Percentiles rank a stretch among this genome's conserved stretches.
Conservation (phyloP, 371 early-diverging fungal species). For the Mycotypha africana region DNA sequence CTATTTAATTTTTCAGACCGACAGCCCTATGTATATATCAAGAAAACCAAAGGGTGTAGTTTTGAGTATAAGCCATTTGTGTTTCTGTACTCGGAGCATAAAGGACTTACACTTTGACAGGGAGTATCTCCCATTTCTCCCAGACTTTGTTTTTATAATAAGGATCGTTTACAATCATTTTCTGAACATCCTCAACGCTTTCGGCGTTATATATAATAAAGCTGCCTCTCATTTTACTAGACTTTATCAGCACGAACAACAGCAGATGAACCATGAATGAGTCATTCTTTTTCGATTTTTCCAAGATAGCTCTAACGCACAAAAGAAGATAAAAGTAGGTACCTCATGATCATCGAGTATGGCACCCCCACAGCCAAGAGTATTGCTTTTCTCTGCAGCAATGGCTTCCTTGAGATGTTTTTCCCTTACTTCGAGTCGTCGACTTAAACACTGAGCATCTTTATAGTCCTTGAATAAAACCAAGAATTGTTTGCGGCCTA, state of each 20-base stretch:
- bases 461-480: constrained; percentile 46
- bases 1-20: too few species aligned
- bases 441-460: constrained; percentile 40
- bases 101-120: constrained; percentile 25
- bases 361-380: constrained; percentile 46
- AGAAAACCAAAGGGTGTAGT: too few species aligned
- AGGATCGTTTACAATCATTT: constrained; percentile 37
- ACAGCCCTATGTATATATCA: too few species aligned
- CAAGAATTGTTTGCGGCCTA: constrained; percentile 48
- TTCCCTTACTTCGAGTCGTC: constrained; percentile 42
- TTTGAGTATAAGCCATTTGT: too few species aligned
- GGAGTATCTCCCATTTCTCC: constrained; percentile 47
- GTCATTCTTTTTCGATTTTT: too few species aligned
- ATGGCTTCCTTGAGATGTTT: constrained; percentile 36
- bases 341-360: constrained; percentile 41
- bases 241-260: background rate
- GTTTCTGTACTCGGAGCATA: too few species aligned
- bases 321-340: too few species aligned
- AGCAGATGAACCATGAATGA: too few species aligned
- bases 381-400: constrained; percentile 20
- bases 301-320: too few species aligned
- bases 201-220: constrained; percentile 45
- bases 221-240: constrained; percentile 54
- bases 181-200: constrained; percentile 32
- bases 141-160: constrained; percentile 58